Percentiles rank a stretch among this genome's conserved stretches.
These are phyloP conservation scores for Alternaria metachromatica DNA, from an alignment of 2,329 filamentous ascomycete genomes.

Conservation along the genomic window DNA sequence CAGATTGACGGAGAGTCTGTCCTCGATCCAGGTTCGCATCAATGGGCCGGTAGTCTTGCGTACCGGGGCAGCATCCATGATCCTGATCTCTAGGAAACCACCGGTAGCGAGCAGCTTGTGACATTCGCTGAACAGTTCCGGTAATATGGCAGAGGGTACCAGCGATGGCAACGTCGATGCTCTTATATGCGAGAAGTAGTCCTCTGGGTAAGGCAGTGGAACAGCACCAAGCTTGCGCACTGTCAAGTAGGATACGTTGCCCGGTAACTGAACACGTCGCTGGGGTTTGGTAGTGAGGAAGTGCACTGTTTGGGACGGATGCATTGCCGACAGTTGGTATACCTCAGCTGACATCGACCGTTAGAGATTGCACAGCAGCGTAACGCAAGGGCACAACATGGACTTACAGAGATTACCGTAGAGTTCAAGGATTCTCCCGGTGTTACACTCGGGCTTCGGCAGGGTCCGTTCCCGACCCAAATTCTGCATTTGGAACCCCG, in stretches of 20 bases:
- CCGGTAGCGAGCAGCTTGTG: slow-evolving; percentile 62
- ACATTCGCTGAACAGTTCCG: slow-evolving; percentile 63
- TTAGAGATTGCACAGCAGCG: slow-evolving; percentile 36
- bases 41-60: slow-evolving; percentile 63
- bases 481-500: slow-evolving; percentile 56
- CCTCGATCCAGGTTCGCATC: slow-evolving; percentile 67
- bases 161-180: slow-evolving; percentile 62
- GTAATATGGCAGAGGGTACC: slow-evolving; percentile 64
- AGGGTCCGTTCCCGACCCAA: slow-evolving; percentile 28
- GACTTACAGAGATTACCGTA: slow-evolving; percentile 51
- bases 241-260: slow-evolving; percentile 39
- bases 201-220: slow-evolving; percentile 57
- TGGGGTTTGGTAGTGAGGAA: slow-evolving; percentile 46
- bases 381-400: slow-evolving; percentile 18
- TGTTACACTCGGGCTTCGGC: slow-evolving; percentile 37
- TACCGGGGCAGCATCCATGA: slow-evolving; percentile 69
- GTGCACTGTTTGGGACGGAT: slow-evolving; percentile 46
- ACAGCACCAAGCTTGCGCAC: slow-evolving; percentile 50
- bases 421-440: slow-evolving; percentile 47
- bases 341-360: slow-evolving; percentile 48
- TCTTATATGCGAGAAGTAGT: slow-evolving; percentile 47
- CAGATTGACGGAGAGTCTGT: slow-evolving; percentile 65
- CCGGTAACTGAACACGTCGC: slow-evolving; percentile 41
- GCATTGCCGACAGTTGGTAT: slow-evolving; percentile 54
- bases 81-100: slow-evolving; percentile 64